A percentile compares a stretch with the other conserved stretches of the same genome.
Conservation (phyloP, 345 rosid species). For the Trapa bicornis region DNA sequence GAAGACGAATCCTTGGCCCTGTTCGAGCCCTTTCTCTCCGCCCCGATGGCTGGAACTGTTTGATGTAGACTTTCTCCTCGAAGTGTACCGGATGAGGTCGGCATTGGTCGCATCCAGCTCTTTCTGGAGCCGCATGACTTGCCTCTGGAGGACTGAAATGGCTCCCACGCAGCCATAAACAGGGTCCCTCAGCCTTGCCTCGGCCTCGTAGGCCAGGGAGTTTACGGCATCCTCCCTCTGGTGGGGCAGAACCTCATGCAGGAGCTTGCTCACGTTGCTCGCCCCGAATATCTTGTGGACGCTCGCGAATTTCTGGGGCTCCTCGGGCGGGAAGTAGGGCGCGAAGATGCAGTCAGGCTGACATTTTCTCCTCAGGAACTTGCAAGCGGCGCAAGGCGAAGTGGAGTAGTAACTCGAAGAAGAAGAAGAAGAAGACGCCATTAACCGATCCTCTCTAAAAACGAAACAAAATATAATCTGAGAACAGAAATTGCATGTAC, state of each 20-base stretch:
- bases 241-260: conserved; percentile 42
- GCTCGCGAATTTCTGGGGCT: conserved; percentile 49
- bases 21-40: neutral
- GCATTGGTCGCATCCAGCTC: conserved; percentile 45
- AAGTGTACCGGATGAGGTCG: conserved; percentile 25
- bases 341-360: conserved; percentile 43
- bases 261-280: conserved; percentile 49
- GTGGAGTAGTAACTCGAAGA: conserved; percentile 35
- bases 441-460: neutral
- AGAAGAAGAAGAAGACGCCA: conserved; percentile 11
- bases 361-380: conserved; percentile 50
- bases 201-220: conserved; percentile 55
- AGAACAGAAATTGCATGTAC: neutral
- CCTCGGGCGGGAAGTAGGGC: conserved; percentile 58
- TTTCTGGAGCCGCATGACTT: conserved; percentile 37
- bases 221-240: conserved; percentile 54
- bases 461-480: neutral
- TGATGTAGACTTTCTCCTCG: neutral
- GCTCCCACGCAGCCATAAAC: conserved; percentile 59
- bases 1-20: neutral
- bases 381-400: conserved; percentile 64
- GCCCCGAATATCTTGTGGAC: conserved; percentile 59
- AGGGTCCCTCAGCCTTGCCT: conserved; percentile 46
- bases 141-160: conserved; percentile 45
- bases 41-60: neutral